Evolutionary conservation across 1,284 basidiomycete species (phyloP).

Genomic region (Gymnopus androsaceus): DNA sequence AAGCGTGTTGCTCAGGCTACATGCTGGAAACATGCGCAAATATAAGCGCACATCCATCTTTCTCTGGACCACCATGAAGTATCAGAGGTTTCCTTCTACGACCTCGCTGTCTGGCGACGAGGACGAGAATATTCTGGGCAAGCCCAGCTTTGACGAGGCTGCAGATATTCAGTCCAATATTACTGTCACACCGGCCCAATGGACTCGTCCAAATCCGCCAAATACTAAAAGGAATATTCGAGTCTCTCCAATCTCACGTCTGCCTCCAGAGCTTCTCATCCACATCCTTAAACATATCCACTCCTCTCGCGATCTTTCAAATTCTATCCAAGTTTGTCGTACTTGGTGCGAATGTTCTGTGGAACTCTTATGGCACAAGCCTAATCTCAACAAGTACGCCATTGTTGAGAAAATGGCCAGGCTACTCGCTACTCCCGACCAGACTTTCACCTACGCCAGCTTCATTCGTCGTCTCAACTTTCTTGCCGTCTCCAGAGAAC

Average conservation of each 20-base stretch:
- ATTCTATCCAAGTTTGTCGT: conserved; percentile 81
- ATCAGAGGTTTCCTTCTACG: conserved; percentile 43
- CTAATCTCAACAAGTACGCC: conserved; percentile 70
- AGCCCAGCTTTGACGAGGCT: conserved; percentile 45
- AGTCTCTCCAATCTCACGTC: conserved; percentile 52
- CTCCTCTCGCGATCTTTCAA: conserved; percentile 72
- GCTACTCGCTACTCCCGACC: conserved; percentile 58
- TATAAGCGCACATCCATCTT: background rate
- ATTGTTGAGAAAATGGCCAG: conserved; percentile 81
- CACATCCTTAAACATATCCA: conserved; percentile 89
- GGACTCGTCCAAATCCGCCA: conserved; percentile 46
- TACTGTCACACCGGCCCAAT: conserved; percentile 62
- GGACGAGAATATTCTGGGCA: conserved; percentile 64
- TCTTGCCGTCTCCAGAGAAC: conserved; percentile 67
- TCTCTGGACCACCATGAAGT: conserved; percentile 14
- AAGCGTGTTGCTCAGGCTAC: background rate
- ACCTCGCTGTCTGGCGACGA: conserved; percentile 64
- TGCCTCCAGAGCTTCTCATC: conserved; percentile 92
- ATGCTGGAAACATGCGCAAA: background rate
- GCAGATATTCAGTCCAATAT: conserved; percentile 34
- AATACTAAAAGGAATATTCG: conserved; percentile 28
- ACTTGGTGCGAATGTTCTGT: conserved; percentile 96
- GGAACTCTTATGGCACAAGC: conserved; percentile 94
- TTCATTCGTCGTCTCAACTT: conserved; percentile 95
- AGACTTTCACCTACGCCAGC: conserved; percentile 85